These are phyloP conservation scores for Caloboletus inedulis DNA, from an alignment of 1,284 basidiomycete species.

Conservation along the genomic window DNA sequence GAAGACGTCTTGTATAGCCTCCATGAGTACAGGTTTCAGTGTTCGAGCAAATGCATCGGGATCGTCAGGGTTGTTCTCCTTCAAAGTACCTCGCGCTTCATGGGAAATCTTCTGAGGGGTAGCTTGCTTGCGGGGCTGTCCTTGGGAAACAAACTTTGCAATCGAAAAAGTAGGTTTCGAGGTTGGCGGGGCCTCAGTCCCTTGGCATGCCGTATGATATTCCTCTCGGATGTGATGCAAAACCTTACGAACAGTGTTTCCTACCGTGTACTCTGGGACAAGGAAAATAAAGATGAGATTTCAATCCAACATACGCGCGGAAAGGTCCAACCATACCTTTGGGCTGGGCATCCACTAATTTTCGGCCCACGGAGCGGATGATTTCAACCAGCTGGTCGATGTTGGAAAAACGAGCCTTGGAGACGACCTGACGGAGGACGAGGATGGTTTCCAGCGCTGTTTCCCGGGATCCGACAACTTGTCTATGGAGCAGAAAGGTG, in stretches of 20 bases:
- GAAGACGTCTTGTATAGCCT: slow-evolving; percentile 90
- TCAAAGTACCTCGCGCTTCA: slow-evolving; percentile 52
- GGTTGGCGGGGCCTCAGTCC: slow-evolving; percentile 33
- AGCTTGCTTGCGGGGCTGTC: slow-evolving; percentile 64
- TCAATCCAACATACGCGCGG: background rate
- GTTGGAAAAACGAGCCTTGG: slow-evolving; percentile 81
- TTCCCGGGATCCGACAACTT: slow-evolving; percentile 83
- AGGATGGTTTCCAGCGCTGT: slow-evolving; percentile 89
- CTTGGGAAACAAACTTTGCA: slow-evolving; percentile 72
- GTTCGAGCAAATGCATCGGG: slow-evolving; percentile 69
- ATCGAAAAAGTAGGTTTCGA: slow-evolving; percentile 59
- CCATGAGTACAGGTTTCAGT: slow-evolving; percentile 79
- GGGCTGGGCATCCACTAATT: slow-evolving; percentile 85
- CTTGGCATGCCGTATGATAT: slow-evolving; percentile 66
- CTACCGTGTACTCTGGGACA: slow-evolving; percentile 82
- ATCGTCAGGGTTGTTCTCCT: slow-evolving; percentile 68
- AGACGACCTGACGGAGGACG: slow-evolving; percentile 85
- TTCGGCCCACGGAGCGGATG: slow-evolving; percentile 78
- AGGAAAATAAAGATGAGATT: slow-evolving; percentile 4
- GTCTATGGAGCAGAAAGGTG: slow-evolving; percentile 46
- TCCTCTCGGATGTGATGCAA: slow-evolving; percentile 94
- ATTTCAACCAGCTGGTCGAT: slow-evolving; percentile 84
- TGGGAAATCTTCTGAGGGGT: slow-evolving; percentile 42
- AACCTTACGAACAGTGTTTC: slow-evolving; percentile 90
- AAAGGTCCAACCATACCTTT: slow-evolving; percentile 60